phyloP scores from a whole-genome alignment of 768 basidiomycete genomes.

The Calocera viscosa region DNA sequence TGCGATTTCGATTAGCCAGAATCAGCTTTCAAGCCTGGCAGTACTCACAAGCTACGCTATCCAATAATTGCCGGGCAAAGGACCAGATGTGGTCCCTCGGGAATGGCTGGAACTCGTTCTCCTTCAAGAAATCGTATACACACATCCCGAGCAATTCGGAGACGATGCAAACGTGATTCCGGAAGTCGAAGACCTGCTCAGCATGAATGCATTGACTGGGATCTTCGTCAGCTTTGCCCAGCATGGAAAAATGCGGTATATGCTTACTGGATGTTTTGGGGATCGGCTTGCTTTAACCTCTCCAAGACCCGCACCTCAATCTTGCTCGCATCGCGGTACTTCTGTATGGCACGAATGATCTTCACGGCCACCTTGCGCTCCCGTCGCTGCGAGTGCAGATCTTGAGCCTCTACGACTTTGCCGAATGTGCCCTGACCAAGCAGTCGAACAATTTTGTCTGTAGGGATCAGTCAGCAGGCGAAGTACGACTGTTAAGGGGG shows the following conservation, averaged over 20 bases:
- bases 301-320: conserved; percentile 94
- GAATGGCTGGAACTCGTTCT: conserved; percentile 93
- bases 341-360: conserved; percentile 95
- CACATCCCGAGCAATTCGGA: conserved; percentile 94
- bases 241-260: conserved; percentile 9
- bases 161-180: conserved; percentile 95
- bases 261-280: conserved; percentile 73
- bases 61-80: conserved; percentile 83
- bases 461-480: conserved; percentile 10
- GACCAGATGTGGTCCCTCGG: conserved; percentile 92
- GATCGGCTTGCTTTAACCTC: conserved; percentile 80
- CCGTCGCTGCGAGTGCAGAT: conserved; percentile 56
- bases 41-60: conserved; percentile 82
- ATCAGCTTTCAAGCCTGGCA: background rate
- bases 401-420: conserved; percentile 90
- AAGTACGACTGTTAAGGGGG: conserved; percentile 8
- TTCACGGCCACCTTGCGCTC: conserved; percentile 69
- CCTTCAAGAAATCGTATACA: conserved; percentile 97
- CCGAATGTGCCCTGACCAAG: conserved; percentile 98
- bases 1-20: conserved; percentile 24
- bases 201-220: conserved; percentile 94
- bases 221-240: conserved; percentile 20
- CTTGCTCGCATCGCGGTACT: conserved; percentile 96
- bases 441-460: conserved; percentile 83
- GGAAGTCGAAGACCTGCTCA: conserved; percentile 86